phyloP scores from a whole-genome alignment of 2,329 filamentous ascomycete genomes.

The Trichoderma sp. region DNA sequence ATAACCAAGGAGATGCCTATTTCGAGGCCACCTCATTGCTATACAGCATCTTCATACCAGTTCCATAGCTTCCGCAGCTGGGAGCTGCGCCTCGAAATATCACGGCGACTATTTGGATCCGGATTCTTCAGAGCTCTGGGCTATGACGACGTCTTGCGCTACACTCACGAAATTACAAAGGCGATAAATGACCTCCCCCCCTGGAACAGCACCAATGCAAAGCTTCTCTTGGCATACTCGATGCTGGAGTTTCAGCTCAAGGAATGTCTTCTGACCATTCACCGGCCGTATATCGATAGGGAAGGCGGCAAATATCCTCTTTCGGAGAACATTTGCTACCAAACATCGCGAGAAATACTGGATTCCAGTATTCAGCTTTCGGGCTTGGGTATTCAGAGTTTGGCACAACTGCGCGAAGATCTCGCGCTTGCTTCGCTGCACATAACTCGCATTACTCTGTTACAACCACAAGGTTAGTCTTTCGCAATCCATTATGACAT shows the following conservation, averaged over 20 bases:
- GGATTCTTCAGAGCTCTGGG: neutral
- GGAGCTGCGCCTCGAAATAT: constrained; percentile 5
- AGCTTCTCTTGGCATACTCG: neutral
- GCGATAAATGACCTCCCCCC: constrained; percentile 7
- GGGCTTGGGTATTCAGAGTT: neutral
- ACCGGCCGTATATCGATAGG: neutral
- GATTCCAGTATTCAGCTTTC: neutral
- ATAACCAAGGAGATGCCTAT: neutral
- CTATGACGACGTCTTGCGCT: constrained; percentile 6
- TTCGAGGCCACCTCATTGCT: neutral
- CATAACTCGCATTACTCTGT: constrained; percentile 3
- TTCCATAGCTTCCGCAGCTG: constrained; percentile 6
- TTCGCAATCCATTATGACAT: too few relatives aligned
- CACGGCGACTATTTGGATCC: constrained; percentile 3
- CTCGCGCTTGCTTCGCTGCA: neutral
- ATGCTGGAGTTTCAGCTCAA: constrained; percentile 10
- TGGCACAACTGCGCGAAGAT: constrained; percentile 7
- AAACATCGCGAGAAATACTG: constrained; percentile 3
- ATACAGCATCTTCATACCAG: constrained; percentile 2
- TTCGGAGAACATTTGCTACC: constrained; percentile 9
- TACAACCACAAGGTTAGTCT: constrained; percentile 1
- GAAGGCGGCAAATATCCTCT: constrained; percentile 5
- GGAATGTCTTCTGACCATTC: neutral
- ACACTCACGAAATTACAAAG: constrained; percentile 4
- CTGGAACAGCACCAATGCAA: neutral